These are phyloP conservation scores for Clavaria fumosa DNA, from an alignment of 768 basidiomycete species.

Conservation along the genomic window DNA sequence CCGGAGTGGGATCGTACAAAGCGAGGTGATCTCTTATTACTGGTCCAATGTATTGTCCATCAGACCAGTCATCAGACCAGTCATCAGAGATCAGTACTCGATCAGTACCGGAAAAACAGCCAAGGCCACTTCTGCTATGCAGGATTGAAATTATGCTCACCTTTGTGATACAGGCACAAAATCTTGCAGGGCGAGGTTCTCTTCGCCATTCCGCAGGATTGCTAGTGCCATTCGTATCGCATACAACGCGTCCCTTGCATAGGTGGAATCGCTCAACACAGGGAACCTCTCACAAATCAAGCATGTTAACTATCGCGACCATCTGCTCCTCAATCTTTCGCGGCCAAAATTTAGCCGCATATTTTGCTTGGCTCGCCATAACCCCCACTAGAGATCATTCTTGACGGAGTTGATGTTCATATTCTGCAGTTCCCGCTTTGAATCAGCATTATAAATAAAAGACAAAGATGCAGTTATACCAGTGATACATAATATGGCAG, in stretches of 20 bases:
- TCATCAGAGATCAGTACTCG: constrained; percentile 15
- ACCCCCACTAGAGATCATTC: no score
- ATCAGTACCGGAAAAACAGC: constrained; percentile 12
- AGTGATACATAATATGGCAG: no score
- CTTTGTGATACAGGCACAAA: constrained; percentile 42
- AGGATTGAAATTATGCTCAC: constrained; percentile 27
- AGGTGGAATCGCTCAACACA: no score
- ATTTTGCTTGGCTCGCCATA: no score
- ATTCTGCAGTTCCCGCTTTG: constrained; percentile 14
- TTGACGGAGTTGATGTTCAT: no score
- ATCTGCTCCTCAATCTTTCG: no score
- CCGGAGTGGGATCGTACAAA: constrained; percentile 26
- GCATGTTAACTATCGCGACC: no score
- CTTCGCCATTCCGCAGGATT: constrained; percentile 38
- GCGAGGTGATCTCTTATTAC: constrained; percentile 44
- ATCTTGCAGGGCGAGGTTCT: constrained; percentile 28
- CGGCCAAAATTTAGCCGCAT: no score
- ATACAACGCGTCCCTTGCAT: constrained; percentile 47
- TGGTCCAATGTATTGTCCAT: constrained; percentile 23
- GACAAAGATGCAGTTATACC: no score
- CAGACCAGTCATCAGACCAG: constrained; percentile 4
- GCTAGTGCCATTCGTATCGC: constrained; percentile 42
- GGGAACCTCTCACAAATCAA: no score
- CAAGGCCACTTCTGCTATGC: constrained; percentile 22
- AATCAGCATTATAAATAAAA: no score